A percentile compares a stretch with the other conserved stretches of the same genome.
Conservation (phyloP, 371 early-diverging fungal species). For the Dinochytrium kinnereticum region DNA sequence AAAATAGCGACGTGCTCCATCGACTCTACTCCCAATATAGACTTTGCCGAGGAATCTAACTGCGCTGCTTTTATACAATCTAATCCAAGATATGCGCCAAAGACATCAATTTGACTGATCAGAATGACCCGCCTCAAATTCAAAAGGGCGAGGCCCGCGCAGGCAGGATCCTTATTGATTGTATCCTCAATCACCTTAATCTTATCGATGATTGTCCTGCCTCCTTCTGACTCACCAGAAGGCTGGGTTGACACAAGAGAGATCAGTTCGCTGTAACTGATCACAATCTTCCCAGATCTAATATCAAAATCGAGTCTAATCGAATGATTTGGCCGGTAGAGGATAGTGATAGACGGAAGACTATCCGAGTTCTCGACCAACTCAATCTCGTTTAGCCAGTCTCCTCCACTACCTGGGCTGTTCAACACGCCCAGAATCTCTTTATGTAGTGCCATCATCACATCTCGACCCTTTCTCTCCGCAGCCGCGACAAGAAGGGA, state of each 20-base stretch:
- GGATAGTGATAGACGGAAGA: background rate
- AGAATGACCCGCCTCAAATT: background rate
- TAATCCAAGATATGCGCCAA: background rate
- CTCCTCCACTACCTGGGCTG: background rate
- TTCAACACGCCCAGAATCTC: background rate
- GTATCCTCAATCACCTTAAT: constrained; percentile 2
- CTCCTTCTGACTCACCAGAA: background rate
- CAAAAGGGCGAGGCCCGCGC: background rate
- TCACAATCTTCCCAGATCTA: background rate
- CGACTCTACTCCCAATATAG: background rate
- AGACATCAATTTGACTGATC: background rate
- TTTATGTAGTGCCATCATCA: background rate
- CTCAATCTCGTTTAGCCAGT: background rate
- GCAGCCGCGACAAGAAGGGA: background rate
- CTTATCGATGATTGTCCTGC: background rate
- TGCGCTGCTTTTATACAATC: background rate
- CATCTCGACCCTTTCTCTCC: background rate
- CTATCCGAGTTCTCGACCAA: background rate
- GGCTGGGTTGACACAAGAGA: background rate
- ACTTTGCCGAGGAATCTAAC: background rate
- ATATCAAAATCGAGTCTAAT: background rate
- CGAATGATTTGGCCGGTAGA: background rate
- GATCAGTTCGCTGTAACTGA: background rate
- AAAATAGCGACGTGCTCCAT: background rate
- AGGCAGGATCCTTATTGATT: background rate